Conservation (phyloP, 2,329 filamentous ascomycete genomes). For the Aspergillus awamori region DNA sequence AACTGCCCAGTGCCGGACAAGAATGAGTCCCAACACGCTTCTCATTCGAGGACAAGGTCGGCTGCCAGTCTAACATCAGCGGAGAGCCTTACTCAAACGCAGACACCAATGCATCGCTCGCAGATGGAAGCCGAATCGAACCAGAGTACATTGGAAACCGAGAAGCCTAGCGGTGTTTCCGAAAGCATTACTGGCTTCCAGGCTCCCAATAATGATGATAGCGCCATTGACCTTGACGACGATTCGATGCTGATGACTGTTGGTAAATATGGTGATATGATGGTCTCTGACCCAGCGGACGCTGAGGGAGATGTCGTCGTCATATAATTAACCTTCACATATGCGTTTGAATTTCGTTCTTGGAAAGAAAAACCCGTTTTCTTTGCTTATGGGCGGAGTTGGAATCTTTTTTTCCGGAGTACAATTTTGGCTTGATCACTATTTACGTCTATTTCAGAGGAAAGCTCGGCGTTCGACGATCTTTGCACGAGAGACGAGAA, state of each 20-base stretch:
- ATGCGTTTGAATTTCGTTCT: slow-evolving; percentile 22
- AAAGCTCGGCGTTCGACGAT: slow-evolving; percentile 32
- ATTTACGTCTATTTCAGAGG: slow-evolving; percentile 23
- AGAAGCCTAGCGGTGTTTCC: slow-evolving; percentile 50
- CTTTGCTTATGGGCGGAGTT: slow-evolving; percentile 35
- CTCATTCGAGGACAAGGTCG: slow-evolving; percentile 26
- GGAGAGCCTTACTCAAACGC: slow-evolving; percentile 22
- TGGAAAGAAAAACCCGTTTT: slow-evolving; percentile 22
- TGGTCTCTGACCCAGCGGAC: slow-evolving; percentile 49
- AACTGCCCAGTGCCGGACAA: slow-evolving; percentile 18
- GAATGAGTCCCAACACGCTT: slow-evolving; percentile 21
- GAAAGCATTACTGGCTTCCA: slow-evolving; percentile 43
- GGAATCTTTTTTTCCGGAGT: slow-evolving; percentile 26
- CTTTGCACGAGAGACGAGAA: slow-evolving; percentile 36
- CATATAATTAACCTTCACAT: slow-evolving; percentile 35
- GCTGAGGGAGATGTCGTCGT: slow-evolving; percentile 51
- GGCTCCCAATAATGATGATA: slow-evolving; percentile 63
- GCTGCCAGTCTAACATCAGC: slow-evolving; percentile 21
- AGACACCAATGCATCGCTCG: slow-evolving; percentile 18
- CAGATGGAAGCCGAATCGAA: slow-evolving; percentile 26
- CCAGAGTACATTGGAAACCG: slow-evolving; percentile 33
- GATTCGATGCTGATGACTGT: slow-evolving; percentile 47
- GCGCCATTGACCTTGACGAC: slow-evolving; percentile 68
- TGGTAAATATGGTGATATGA: slow-evolving; percentile 50
- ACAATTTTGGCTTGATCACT: slow-evolving; percentile 29